A percentile compares a stretch with the other conserved stretches of the same genome.
phyloP scores from a whole-genome alignment of 345 rosid genomes.

The Draba incana region DNA sequence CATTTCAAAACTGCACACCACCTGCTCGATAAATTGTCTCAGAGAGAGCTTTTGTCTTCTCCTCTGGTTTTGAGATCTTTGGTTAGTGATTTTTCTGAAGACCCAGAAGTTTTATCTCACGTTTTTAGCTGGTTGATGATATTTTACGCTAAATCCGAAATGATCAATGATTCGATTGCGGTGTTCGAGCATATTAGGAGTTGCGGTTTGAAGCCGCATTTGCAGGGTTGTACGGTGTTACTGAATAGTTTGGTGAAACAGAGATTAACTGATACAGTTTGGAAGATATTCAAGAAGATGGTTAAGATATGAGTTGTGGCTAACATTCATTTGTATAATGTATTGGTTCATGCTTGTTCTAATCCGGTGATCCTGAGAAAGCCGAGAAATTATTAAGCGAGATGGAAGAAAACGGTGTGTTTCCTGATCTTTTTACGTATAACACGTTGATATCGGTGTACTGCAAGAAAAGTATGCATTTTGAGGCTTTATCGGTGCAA shows the following conservation, averaged over 20 bases:
- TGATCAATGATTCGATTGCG: slow-evolving; percentile 67
- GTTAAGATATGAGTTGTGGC: slow-evolving; percentile 65
- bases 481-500: slow-evolving; percentile 82
- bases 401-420: slow-evolving; percentile 71
- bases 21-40: slow-evolving; percentile 79
- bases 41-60: slow-evolving; percentile 70
- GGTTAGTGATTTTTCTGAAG: slow-evolving; percentile 47
- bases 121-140: slow-evolving; percentile 88
- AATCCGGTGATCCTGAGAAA: slow-evolving; percentile 69
- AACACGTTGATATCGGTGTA: slow-evolving; percentile 80
- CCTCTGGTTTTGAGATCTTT: slow-evolving; percentile 69
- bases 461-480: slow-evolving; percentile 89
- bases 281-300: slow-evolving; percentile 88
- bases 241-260: slow-evolving; percentile 68
- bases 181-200: slow-evolving; percentile 75
- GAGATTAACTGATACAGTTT: slow-evolving; percentile 67
- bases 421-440: slow-evolving; percentile 70
- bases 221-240: slow-evolving; percentile 91
- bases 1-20: slow-evolving; percentile 76
- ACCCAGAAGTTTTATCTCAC: slow-evolving; percentile 68
- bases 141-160: slow-evolving; percentile 57
- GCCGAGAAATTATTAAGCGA: slow-evolving; percentile 70
- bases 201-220: slow-evolving; percentile 64
- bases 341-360: slow-evolving; percentile 86
- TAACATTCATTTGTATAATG: slow-evolving; percentile 81